These are phyloP conservation scores for Bimuria novae-zelandiae DNA, from an alignment of 2,329 filamentous ascomycete genomes.

Conservation along the genomic window DNA sequence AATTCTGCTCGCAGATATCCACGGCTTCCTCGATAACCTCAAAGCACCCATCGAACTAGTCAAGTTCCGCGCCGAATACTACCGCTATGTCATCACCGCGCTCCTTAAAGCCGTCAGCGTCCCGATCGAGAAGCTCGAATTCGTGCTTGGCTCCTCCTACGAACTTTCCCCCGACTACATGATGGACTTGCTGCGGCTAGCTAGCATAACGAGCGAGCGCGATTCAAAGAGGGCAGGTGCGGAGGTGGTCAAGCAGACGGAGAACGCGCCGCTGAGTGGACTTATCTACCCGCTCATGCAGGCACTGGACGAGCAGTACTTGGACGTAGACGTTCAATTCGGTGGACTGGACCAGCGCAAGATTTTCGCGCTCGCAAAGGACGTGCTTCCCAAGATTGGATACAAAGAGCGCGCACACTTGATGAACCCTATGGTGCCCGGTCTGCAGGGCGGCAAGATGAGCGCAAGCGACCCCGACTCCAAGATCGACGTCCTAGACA, in stretches of 20 bases:
- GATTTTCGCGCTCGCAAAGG: conserved; percentile 83
- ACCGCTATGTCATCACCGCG: conserved; percentile 74
- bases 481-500: conserved; percentile 93
- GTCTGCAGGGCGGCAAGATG: conserved; percentile 85
- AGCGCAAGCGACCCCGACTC: conserved; percentile 69
- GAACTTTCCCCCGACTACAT: conserved; percentile 71
- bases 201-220: conserved; percentile 71
- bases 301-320: conserved; percentile 80
- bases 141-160: conserved; percentile 84
- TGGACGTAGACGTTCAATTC: conserved; percentile 87
- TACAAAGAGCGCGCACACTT: conserved; percentile 76
- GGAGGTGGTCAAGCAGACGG: conserved; percentile 91
- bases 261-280: conserved; percentile 73
- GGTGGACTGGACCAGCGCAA: conserved; percentile 78
- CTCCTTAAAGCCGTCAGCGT: conserved; percentile 79
- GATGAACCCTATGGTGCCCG: conserved; percentile 89
- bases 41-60: conserved; percentile 91
- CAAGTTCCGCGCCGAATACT: conserved; percentile 80
- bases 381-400: conserved; percentile 82
- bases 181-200: conserved; percentile 86
- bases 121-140: conserved; percentile 75
- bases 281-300: conserved; percentile 87
- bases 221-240: conserved; percentile 89
- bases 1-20: conserved; percentile 68
- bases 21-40: conserved; percentile 79